These are phyloP conservation scores for Stylosanthes scabra DNA, from an alignment of 331 rosid genomes.

Conservation along the genomic window DNA sequence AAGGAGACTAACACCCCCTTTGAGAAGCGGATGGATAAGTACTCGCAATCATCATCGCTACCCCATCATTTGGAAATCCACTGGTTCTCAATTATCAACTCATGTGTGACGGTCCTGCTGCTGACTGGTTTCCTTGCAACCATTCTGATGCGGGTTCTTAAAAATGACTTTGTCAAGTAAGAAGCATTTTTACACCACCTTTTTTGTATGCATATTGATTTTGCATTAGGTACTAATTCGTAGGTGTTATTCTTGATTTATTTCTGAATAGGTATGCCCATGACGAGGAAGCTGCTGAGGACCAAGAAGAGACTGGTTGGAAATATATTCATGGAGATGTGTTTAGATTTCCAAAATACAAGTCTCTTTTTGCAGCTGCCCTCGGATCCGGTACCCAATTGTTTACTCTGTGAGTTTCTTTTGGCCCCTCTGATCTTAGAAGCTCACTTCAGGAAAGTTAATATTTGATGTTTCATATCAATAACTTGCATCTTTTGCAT, in stretches of 20 bases:
- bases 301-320: slow-evolving; percentile 95
- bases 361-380: slow-evolving; percentile 79
- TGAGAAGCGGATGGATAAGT: slow-evolving; percentile 86
- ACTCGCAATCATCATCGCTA: slow-evolving; percentile 65
- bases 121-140: slow-evolving; percentile 84
- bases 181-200: slow-evolving; percentile 30
- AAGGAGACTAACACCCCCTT: slow-evolving; percentile 71
- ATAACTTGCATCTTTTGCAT: slow-evolving; percentile 28
- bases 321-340: slow-evolving; percentile 96
- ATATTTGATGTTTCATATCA: not conserved
- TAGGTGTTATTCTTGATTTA: slow-evolving; percentile 26
- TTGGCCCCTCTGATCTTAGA: not conserved
- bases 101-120: slow-evolving; percentile 82
- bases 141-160: slow-evolving; percentile 84
- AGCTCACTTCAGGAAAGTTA: slow-evolving; percentile 15
- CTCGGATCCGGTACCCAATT: slow-evolving; percentile 90
- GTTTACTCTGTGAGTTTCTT: slow-evolving; percentile 71
- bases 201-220: slow-evolving; percentile 8
- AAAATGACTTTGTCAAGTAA: slow-evolving; percentile 92
- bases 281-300: slow-evolving; percentile 86
- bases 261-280: slow-evolving; percentile 70
- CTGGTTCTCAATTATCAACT: slow-evolving; percentile 90
- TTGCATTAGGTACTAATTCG: slow-evolving; percentile 19
- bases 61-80: slow-evolving; percentile 90
- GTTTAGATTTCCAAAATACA: slow-evolving; percentile 72